phyloP scores from a whole-genome alignment of 306 rosid species.

The Delonix regia region DNA sequence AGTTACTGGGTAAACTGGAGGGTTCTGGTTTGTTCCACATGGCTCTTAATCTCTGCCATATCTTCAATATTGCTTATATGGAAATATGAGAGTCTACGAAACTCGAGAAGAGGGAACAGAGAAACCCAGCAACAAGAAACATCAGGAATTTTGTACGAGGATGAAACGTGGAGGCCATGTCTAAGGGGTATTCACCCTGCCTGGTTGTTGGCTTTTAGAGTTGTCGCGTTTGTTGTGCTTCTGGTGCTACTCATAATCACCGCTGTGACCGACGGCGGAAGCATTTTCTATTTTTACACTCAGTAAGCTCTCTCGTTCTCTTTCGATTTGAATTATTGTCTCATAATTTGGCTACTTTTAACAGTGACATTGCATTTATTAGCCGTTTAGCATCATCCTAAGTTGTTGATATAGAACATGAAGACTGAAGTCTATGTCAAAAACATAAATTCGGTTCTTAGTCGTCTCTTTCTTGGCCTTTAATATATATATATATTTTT shows the following conservation, averaged over 20 bases:
- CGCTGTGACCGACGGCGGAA: conserved; percentile 65
- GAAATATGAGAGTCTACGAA: conserved; percentile 59
- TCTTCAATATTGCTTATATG: conserved; percentile 54
- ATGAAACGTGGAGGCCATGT: conserved; percentile 96
- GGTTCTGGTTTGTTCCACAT: conserved; percentile 67
- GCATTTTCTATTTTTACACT: conserved; percentile 81
- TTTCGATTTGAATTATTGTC: conserved; percentile 12
- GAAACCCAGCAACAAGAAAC: conserved; percentile 47
- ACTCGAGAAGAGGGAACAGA: conserved; percentile 27
- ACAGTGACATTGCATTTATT: conserved; percentile 1
- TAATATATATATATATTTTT: conserved; percentile 5
- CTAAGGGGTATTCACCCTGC: conserved; percentile 87
- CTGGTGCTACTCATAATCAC: conserved; percentile 70
- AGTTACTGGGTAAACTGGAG: conserved; percentile 96
- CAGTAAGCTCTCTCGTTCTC: conserved; percentile 56
- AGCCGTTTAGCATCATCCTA: neutral
- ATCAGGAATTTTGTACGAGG: conserved; percentile 66
- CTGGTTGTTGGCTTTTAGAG: conserved; percentile 83
- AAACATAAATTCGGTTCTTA: conserved; percentile 4
- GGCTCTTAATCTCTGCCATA: conserved; percentile 57
- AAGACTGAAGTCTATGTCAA: neutral
- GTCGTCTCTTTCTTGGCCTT: neutral
- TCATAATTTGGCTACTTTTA: conserved; percentile 8
- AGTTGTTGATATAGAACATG: conserved; percentile 13
- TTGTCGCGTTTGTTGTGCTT: conserved; percentile 79